Evolutionary conservation across 1,284 basidiomycete genomes (phyloP).

Genomic region (Boletus mariae): DNA sequence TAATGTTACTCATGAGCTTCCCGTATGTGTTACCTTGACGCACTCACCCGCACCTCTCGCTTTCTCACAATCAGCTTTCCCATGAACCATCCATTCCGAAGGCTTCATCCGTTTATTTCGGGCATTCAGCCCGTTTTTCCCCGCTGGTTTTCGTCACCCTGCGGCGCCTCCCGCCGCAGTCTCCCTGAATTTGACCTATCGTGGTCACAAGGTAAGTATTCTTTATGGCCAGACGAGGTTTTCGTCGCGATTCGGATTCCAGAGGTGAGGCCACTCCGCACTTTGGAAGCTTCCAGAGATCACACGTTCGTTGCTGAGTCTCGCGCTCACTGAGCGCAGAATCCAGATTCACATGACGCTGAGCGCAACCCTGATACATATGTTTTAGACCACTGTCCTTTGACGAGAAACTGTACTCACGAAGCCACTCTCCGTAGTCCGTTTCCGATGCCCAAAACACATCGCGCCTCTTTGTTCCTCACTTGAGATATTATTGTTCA

Average conservation of each 20-base stretch:
- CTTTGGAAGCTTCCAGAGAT: not conserved
- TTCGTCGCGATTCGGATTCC: not conserved
- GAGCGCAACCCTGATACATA: not conserved
- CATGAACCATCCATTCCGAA: not conserved
- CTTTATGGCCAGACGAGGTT: not conserved
- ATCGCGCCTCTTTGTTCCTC: not conserved
- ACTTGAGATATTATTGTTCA: not conserved
- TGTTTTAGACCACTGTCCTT: not conserved
- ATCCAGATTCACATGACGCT: not conserved
- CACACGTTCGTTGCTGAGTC: not conserved
- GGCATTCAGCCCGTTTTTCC: not conserved
- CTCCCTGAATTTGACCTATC: not conserved
- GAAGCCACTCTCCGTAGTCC: not conserved
- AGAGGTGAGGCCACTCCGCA: not conserved
- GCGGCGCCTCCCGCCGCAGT: not conserved
- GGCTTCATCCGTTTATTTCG: not conserved
- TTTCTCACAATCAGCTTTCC: not conserved
- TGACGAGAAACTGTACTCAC: not conserved
- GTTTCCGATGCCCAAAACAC: not conserved
- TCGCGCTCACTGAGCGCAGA: not conserved
- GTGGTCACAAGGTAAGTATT: no score
- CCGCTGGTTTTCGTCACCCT: not conserved
- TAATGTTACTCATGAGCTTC: slow-evolving; percentile 9
- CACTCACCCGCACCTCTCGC: not conserved
- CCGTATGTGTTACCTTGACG: not conserved